Base-by-base conservation (phyloP, 495 filamentous ascomycete species). In the Baudoinia panamericana region DNA sequence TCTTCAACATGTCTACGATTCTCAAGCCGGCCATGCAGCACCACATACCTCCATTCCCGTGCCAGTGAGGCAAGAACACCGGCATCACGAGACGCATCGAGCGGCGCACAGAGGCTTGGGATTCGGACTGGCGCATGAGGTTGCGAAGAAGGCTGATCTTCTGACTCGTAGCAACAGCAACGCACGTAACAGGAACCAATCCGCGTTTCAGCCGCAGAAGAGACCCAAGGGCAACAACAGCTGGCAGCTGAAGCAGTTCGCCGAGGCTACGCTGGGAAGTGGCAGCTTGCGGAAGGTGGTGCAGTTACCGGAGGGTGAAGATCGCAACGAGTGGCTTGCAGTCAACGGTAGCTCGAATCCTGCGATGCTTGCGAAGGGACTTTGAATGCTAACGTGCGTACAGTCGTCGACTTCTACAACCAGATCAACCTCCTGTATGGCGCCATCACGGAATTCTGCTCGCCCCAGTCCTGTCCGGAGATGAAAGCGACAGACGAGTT, bases 401-500 rank as follows among this genome's bases (percentile, higher is more conserved):
- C 24, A 93, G 88, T 97, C 56, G 90, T 97, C 65, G 90, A 97
- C 61, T 97, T 97, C 64, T 97, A 96, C 75, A 97, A 96, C 65
- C 90, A 97, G 61, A 90, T 96, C 61, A 97, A 97, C 64, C 76
- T 97, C 19, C 80, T 97, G 39, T 97, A 97, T 61, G 90, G 90
- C 44, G 87, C 90, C 41, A 95, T 97, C 57, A 97, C 90, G 39
- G 90, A 97, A 55, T 97, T 96, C 64, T 97, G 90, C 67, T 96
- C 90, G 18, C 90, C 90, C 19, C 81, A 83, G 51, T 83, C 85
- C 37, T 97, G 90, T 58, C 90, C 88, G 2, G 90, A 96, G 65
- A 97, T 97, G 90, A 97, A 97, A 64, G 90, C 90, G 19, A 96
- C 90, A 7, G 90, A 97, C 65, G 90, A 97, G 82, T 97, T 97